Evolutionary conservation across 75 land plant genomes (phyloP).

Genomic region (Pseudotsuga menziesii): DNA sequence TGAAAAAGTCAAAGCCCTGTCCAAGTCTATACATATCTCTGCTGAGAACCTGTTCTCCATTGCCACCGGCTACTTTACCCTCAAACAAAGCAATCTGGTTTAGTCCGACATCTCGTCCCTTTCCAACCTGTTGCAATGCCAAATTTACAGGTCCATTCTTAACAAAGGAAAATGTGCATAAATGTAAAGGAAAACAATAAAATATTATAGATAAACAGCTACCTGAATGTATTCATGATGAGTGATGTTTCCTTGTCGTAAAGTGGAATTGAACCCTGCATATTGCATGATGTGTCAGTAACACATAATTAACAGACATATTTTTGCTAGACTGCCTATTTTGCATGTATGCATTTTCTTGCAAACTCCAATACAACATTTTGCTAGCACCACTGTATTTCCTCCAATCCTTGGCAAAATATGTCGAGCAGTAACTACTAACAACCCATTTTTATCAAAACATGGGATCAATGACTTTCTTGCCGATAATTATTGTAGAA

Average conservation of each 20-base stretch:
- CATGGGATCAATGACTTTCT: no score
- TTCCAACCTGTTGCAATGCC: constrained; percentile 62
- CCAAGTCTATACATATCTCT: constrained; percentile 85
- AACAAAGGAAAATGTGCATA: not conserved
- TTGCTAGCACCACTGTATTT: not conserved
- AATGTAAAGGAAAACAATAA: not conserved
- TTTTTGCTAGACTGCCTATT: not conserved
- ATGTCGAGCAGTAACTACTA: not conserved
- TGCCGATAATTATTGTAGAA: no score
- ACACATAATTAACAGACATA: not conserved
- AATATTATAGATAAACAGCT: not conserved
- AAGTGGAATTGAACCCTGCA: constrained; percentile 87
- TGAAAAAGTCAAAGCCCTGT: constrained; percentile 79
- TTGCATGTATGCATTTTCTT: not conserved
- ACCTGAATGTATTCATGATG: constrained; percentile 97
- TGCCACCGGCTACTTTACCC: constrained; percentile 91
- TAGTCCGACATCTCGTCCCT: constrained; percentile 87
- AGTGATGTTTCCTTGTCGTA: constrained; percentile 85
- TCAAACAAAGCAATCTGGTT: constrained; percentile 91
- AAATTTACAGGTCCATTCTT: not conserved
- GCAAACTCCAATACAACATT: not conserved
- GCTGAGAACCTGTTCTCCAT: constrained; percentile 89
- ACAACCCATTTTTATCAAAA: not conserved
- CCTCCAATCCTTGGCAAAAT: not conserved
- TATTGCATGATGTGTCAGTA: not conserved